Conservation (phyloP, 2,329 filamentous ascomycete species). For the Talaromyces funiculosus region DNA sequence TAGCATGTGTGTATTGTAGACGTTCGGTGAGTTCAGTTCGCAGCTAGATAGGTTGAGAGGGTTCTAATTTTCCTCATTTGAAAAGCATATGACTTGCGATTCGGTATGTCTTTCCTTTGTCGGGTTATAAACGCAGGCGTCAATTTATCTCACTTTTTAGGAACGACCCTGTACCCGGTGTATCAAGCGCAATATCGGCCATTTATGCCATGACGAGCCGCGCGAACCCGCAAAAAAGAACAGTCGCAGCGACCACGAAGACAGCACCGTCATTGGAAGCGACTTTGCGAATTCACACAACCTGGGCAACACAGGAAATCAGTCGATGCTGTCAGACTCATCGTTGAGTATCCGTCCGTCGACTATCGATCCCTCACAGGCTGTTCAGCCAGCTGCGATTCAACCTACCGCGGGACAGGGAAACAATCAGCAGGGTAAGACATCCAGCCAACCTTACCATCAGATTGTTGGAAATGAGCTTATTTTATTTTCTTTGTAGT, state of each 20-base stretch:
- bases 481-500: conserved; percentile 46
- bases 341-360: conserved; percentile 48
- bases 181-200: conserved; percentile 97
- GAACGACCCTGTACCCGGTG: conserved; percentile 95
- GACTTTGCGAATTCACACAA: conserved; percentile 46
- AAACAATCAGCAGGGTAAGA: conserved; percentile 16
- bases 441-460: not conserved
- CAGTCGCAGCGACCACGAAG: conserved; percentile 60
- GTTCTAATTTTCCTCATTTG: not conserved
- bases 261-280: conserved; percentile 45
- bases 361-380: conserved; percentile 47
- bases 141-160: conserved; percentile 41
- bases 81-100: conserved; percentile 85
- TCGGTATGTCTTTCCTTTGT: conserved; percentile 52
- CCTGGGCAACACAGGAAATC: conserved; percentile 48
- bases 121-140: not conserved
- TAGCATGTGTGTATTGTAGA: conserved; percentile 84
- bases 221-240: conserved; percentile 79
- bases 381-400: conserved; percentile 61
- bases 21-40: conserved; percentile 67
- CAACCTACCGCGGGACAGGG: conserved; percentile 60
- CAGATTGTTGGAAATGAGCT: not conserved
- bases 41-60: not conserved
- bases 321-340: conserved; percentile 37
- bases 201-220: conserved; percentile 96